These are phyloP conservation scores for Aechmea fasciata DNA, from an alignment of 176 grass and related monocot genomes.

Conservation along the genomic window DNA sequence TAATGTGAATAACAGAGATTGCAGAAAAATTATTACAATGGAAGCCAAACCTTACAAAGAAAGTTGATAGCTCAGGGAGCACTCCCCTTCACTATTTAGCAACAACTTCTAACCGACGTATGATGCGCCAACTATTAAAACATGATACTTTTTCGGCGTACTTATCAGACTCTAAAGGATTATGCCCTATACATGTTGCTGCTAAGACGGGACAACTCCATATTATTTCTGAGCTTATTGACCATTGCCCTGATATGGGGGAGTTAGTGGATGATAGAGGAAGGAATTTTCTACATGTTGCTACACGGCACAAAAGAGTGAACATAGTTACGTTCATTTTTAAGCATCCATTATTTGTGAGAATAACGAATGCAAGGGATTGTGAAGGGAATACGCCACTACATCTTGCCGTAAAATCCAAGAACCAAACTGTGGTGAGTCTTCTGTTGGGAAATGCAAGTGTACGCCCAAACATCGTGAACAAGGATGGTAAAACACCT, in stretches of 20 bases:
- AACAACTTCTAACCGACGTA: neutral
- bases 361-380: conserved; percentile 1
- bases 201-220: neutral
- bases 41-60: neutral
- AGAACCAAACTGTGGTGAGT: neutral
- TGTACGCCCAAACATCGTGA: neutral
- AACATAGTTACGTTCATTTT: neutral
- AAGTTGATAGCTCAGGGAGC: neutral
- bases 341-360: neutral
- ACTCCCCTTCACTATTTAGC: conserved; percentile 14
- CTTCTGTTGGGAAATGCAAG: neutral
- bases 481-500: conserved; percentile 8
- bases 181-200: conserved; percentile 16
- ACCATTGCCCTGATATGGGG: neutral
- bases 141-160: conserved; percentile 7
- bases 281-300: conserved; percentile 10
- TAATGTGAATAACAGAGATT: conserved; percentile 1
- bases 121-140: conserved; percentile 9
- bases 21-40: neutral
- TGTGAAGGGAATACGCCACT: conserved; percentile 16
- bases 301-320: neutral
- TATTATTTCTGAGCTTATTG: neutral
- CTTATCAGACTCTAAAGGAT: neutral
- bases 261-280: neutral
- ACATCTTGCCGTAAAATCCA: neutral